Percentiles rank a stretch among this genome's conserved stretches.
phyloP scores from a whole-genome alignment of 176 grass and related monocot species.

The Urochloa ruziziensis region DNA sequence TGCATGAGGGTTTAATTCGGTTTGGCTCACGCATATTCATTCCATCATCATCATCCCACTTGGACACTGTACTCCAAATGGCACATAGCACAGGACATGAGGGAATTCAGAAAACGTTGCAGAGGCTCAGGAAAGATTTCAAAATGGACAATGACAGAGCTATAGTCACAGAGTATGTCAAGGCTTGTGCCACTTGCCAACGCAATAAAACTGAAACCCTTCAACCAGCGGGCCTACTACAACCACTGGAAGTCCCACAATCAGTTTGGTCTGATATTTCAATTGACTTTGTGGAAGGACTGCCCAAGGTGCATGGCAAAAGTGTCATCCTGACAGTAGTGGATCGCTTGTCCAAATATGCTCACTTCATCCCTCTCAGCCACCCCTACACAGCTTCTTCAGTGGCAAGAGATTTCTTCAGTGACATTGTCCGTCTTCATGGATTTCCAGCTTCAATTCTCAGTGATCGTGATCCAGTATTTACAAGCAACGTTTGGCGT shows the following conservation, averaged over 20 bases:
- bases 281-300: neutral
- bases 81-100: neutral
- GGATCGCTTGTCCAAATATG: neutral
- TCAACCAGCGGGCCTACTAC: neutral
- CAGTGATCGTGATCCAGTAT: neutral
- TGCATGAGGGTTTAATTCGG: too few relatives aligned
- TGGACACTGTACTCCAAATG: too few relatives aligned
- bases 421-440: neutral
- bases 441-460: neutral
- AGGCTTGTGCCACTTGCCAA: neutral
- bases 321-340: neutral
- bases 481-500: neutral
- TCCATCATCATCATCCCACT: too few relatives aligned
- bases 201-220: neutral
- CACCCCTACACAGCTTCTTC: neutral
- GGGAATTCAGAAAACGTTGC: neutral
- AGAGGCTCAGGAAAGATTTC: neutral
- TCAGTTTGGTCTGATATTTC: neutral
- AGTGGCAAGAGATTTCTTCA: neutral
- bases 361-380: neutral
- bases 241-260: neutral
- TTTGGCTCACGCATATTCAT: too few relatives aligned
- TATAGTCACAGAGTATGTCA: neutral
- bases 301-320: neutral
- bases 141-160: neutral